These are phyloP conservation scores for Naganishia cerealis DNA, from an alignment of 1,284 basidiomycete genomes.

Conservation along the genomic window DNA sequence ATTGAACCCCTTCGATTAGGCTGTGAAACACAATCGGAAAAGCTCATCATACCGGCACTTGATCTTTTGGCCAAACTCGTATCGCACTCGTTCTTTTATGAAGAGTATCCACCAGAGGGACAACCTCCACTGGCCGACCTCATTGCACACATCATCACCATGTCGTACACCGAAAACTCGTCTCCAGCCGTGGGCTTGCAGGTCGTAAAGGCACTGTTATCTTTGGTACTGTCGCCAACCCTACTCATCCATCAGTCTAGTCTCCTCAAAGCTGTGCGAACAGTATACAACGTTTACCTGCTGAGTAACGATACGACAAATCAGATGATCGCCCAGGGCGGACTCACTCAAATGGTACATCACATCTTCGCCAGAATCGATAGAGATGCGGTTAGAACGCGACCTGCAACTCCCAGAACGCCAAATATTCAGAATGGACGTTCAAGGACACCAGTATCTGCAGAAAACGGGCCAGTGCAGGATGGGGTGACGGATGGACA, in stretches of 20 bases:
- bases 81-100: conserved; percentile 84
- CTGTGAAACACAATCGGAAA: conserved; percentile 87
- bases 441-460: conserved; percentile 5
- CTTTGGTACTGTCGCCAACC: conserved; percentile 79
- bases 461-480: neutral
- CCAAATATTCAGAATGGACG: conserved; percentile 21
- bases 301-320: conserved; percentile 84
- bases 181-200: conserved; percentile 88
- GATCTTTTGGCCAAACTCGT: conserved; percentile 95
- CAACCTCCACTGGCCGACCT: conserved; percentile 77
- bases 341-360: conserved; percentile 93
- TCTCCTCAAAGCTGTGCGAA: conserved; percentile 87
- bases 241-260: conserved; percentile 89
- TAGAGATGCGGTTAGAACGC: conserved; percentile 18
- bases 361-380: conserved; percentile 77
- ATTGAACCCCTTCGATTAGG: conserved; percentile 89
- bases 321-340: conserved; percentile 93
- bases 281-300: conserved; percentile 94
- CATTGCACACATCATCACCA: conserved; percentile 88
- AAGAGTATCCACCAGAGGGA: conserved; percentile 58
- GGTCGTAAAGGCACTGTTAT: conserved; percentile 88
- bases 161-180: conserved; percentile 82
- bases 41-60: conserved; percentile 87
- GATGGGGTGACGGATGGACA: neutral
- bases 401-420: conserved; percentile 10